A percentile compares a stretch with the other conserved stretches of the same genome.
Conservation (phyloP, 225 moss, liverwort and hornwort genomes). For the Marchantia paleacea region DNA sequence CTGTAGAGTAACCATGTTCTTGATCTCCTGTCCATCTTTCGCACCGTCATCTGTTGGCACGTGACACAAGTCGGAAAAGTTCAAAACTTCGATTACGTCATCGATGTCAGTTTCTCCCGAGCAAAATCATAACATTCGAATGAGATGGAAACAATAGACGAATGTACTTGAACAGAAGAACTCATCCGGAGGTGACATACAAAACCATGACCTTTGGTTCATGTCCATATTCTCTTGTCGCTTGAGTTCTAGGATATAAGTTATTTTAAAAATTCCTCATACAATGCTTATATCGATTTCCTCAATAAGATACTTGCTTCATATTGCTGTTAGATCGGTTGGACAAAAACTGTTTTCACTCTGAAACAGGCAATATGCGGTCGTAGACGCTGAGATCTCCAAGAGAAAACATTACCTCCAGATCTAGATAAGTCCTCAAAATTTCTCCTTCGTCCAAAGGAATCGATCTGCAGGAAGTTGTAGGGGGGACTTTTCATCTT, state of each 20-base stretch:
- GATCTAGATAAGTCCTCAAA: constrained; percentile 1
- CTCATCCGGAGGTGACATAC: too few species aligned
- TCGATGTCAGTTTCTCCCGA: neutral
- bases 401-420: constrained; percentile 22
- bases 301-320: too few species aligned
- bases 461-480: constrained; percentile 19
- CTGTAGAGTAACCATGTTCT: constrained; percentile 48
- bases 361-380: neutral
- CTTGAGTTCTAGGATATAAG: too few species aligned
- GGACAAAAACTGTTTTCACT: neutral
- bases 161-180: too few species aligned
- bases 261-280: too few species aligned
- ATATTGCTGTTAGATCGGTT: too few species aligned
- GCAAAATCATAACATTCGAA: neutral
- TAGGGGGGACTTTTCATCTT: constrained; percentile 43
- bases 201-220: too few species aligned
- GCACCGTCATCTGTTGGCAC: constrained; percentile 40
- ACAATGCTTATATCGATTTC: too few species aligned
- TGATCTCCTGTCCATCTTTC: constrained; percentile 15
- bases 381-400: neutral
- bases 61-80: neutral
- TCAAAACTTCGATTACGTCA: neutral
- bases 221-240: too few species aligned
- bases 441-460: constrained; percentile 16
- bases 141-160: too few species aligned